Evolutionary conservation across 352 stramenopile genomes (phyloP).

Genomic region (Pythium myriotylum): DNA sequence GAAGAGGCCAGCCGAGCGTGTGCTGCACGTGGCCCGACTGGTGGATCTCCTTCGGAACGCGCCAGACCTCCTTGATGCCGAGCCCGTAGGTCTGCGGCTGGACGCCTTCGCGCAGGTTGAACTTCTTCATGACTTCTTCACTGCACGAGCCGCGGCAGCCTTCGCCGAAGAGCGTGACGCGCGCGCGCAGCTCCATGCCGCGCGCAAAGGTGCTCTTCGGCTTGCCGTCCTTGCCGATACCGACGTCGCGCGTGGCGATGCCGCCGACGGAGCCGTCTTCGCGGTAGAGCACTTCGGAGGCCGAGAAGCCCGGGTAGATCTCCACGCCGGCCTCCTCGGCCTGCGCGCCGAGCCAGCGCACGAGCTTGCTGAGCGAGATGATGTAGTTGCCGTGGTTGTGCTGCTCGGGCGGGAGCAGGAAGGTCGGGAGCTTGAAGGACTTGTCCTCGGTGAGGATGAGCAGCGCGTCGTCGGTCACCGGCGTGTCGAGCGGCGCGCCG

Average conservation of each 20-base stretch:
- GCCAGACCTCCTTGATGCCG: slow-evolving; percentile 98
- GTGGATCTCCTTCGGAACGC: slow-evolving; percentile 93
- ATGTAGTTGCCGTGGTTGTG: slow-evolving; percentile 99
- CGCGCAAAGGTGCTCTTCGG: slow-evolving; percentile 97
- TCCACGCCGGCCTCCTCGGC: slow-evolving; percentile 98
- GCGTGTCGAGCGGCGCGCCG: slow-evolving; percentile 89
- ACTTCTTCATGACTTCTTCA: slow-evolving; percentile 97
- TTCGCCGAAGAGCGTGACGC: slow-evolving; percentile 97
- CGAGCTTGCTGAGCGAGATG: slow-evolving; percentile 96
- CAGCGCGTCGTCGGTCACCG: slow-evolving; percentile 95
- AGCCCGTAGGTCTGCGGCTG: slow-evolving; percentile 98
- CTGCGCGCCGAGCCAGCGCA: slow-evolving; percentile 95
- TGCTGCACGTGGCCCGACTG: slow-evolving; percentile 96
- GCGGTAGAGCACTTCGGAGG: slow-evolving; percentile 90
- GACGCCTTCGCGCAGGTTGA: slow-evolving; percentile 90
- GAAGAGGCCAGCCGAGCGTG: slow-evolving; percentile 97
- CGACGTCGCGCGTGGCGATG: slow-evolving; percentile 98
- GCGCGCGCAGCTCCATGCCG: slow-evolving; percentile 96
- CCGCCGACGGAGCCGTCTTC: slow-evolving; percentile 87
- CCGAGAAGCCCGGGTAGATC: slow-evolving; percentile 99
- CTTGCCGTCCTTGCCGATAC: slow-evolving; percentile 95
- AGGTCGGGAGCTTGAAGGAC: slow-evolving; percentile 87
- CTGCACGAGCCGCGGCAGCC: slow-evolving; percentile 97
- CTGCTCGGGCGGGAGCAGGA: slow-evolving; percentile 94
- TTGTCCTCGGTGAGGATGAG: slow-evolving; percentile 91